Evolutionary conservation across 257 asterid genomes (phyloP), one percentile per base, ranked within the genome.

Genomic region (Nicotiana tabacum): DNA sequence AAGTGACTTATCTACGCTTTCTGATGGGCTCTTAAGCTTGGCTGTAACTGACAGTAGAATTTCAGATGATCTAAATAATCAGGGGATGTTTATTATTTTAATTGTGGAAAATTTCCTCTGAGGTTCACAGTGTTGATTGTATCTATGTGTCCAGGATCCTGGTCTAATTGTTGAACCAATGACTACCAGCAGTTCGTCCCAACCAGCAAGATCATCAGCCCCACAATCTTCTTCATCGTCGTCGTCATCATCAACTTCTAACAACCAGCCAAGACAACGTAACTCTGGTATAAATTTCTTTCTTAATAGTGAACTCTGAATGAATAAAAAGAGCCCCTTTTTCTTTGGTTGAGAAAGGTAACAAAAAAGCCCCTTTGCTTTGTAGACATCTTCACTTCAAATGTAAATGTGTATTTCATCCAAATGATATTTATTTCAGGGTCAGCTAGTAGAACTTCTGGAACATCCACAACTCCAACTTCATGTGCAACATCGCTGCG

Each of bases 161-260:
- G 95, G 90, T 84, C 88, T 95, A 18, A 85, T 90, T 76, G 98
- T 95, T 80, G 99, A 93, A 87, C 94, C 98, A 85, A 92, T 94
- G 88, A 77, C 87, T 78, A 85, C 86, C 24, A 55, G 79, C 83
- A 86, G 89, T 85, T 81, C 97, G 18, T 90, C 98, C 82, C 95
- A 90, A 90, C 78, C 90, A 39, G 87, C 92, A 82, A 90, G 90
- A 87, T 84, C 96, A 43, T 72, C 96, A 1, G 83, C 89, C 35
- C 85, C 88, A 0, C 92, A 90, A 72, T 82, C 90, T 46, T 90
- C 90, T 33, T 90, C 90, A 37, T 87, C 92, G 21, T 82, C 94
- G 60, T 85, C 89, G 27, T 86, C 92, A 17, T 82, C 93, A 61
- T 84, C 97, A 88, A 78, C 91, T 78, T 82, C 92, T 56, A 88